Base-by-base conservation (phyloP, 1,139 yeast genomes). In the Scheffersomyces titani region DNA sequence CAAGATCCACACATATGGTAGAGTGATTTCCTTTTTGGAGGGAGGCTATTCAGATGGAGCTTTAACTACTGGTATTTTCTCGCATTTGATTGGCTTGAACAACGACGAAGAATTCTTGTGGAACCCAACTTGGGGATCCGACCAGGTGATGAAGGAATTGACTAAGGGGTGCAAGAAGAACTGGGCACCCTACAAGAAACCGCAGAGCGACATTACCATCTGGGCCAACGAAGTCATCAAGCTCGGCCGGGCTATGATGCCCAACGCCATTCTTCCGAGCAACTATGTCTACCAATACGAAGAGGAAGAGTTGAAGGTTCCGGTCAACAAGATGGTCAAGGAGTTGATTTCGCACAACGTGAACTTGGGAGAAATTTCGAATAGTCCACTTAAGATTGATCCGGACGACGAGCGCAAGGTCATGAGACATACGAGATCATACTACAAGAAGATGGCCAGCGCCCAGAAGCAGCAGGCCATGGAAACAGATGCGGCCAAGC, bases 41-140 rank as follows among this genome's bases (percentile, higher is more conserved):
- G 97, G 97, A 19, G 97, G 97, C 0, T 91, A 91, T 68, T 88
- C 96, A 1, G 94, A 91, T 65, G 90, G 90, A 2, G 97, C 97
- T 0, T 77, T 91, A 40, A 73, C 89, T 2, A 89, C 96, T 0
- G 97, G 97, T 11, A 85, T 89, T 0, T 89, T 89, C 67, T 85
- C 96, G 6, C 96, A 90, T 69, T 72, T 90, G 58, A 85, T 88
- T 47, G 96, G 96, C 1, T 69, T 88, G 54, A 63, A 64, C 20
- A 83, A 81, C 51, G 77, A 74, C 46, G 79, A 76, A 50, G 82
- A 80, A 49, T 75, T 79, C 52, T 73, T 78, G 46, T 89, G 92
- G 93, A 82, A 85, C 56, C 73, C 76, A 11, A 81, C 84, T 36
- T 86, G 90, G 90, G 90, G 89, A 1, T 76, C 84, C 6, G 81